Conservation (phyloP, 2,329 filamentous ascomycete genomes). For the Fusarium sp. region DNA sequence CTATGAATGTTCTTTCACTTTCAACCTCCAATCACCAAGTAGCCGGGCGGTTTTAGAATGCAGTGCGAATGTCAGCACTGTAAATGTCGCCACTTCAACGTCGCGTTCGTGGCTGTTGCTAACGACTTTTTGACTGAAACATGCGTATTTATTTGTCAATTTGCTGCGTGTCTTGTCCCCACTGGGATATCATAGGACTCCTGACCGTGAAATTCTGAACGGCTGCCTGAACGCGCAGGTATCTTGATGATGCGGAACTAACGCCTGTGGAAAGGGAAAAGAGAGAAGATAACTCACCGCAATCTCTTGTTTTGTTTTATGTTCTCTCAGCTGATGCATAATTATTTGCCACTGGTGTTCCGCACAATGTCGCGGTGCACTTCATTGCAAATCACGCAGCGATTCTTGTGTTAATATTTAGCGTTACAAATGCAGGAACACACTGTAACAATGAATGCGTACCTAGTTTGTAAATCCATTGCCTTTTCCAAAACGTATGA, state of each 20-base stretch:
- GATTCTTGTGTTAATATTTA: not conserved
- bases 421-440: slow-evolving; percentile 1
- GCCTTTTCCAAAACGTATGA: not conserved
- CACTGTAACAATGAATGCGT: not conserved
- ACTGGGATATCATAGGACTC: not conserved
- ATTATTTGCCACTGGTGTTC: slow-evolving; percentile 1
- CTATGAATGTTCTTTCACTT: slow-evolving; percentile 5
- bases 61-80: no score
- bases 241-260: not conserved
- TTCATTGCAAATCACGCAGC: not conserved
- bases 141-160: slow-evolving; percentile 2
- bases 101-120: not conserved
- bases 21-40: slow-evolving; percentile 3
- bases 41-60: not conserved
- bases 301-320: not conserved
- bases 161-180: not conserved
- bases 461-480: not conserved
- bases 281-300: not conserved
- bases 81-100: not conserved
- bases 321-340: not conserved
- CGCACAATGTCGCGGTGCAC: not conserved
- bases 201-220: slow-evolving; percentile 2
- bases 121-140: not conserved
- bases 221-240: slow-evolving; percentile 1
- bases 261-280: not conserved